phyloP scores from a whole-genome alignment of 371 early-diverging fungal genomes.

The Parasitella parasitica region DNA sequence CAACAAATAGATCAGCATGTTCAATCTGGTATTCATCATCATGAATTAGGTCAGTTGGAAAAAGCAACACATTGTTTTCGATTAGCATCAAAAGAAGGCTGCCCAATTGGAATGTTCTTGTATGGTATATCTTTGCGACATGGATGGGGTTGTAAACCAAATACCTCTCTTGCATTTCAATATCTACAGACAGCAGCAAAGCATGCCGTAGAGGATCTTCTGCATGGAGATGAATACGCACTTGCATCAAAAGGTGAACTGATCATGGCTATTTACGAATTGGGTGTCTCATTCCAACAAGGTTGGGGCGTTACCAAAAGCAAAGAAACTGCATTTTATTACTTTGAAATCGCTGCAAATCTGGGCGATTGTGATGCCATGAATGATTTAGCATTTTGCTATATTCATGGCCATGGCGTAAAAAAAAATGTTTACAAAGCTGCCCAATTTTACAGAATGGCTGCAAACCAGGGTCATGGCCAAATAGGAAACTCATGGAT shows the following conservation, averaged over 20 bases:
- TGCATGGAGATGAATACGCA: slow-evolving; percentile 21
- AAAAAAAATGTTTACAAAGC: slow-evolving; percentile 75
- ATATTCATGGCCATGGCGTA: slow-evolving; percentile 76
- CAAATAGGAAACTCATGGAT: slow-evolving; percentile 86
- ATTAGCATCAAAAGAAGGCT: slow-evolving; percentile 62
- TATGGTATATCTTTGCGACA: slow-evolving; percentile 79
- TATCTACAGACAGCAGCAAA: slow-evolving; percentile 79
- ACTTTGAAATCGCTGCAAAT: slow-evolving; percentile 86
- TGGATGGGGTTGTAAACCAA: slow-evolving; percentile 76
- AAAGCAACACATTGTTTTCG: slow-evolving; percentile 73
- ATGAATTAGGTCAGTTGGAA: slow-evolving; percentile 69
- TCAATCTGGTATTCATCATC: slow-evolving; percentile 59
- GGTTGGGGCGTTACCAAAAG: slow-evolving; percentile 87
- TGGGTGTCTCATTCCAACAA: slow-evolving; percentile 81
- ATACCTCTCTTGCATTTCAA: slow-evolving; percentile 62
- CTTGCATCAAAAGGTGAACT: slow-evolving; percentile 58
- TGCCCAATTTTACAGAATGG: slow-evolving; percentile 83
- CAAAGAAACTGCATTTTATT: slow-evolving; percentile 83
- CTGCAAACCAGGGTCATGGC: slow-evolving; percentile 76
- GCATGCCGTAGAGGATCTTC: slow-evolving; percentile 60
- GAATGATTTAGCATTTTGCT: slow-evolving; percentile 76
- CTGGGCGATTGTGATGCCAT: slow-evolving; percentile 84
- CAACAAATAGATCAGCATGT: slow-evolving; percentile 20
- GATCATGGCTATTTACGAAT: slow-evolving; percentile 81
- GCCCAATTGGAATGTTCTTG: slow-evolving; percentile 75